Base-by-base conservation (phyloP, 176 grass and related monocot genomes). In the Paspalum notatum region DNA sequence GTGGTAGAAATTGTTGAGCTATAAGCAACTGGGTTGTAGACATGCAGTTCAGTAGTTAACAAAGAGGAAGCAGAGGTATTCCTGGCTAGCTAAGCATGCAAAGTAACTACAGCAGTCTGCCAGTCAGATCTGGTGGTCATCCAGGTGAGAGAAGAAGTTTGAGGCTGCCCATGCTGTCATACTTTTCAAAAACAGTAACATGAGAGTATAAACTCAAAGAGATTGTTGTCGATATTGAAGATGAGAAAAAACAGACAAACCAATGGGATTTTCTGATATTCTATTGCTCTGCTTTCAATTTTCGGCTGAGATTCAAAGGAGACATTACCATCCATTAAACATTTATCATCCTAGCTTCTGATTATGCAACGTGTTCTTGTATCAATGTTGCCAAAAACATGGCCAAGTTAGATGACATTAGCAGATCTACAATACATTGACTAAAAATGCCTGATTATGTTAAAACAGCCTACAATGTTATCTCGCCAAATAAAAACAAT, bases 41-140 rank as follows among this genome's bases (percentile, higher is more conserved):
- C 32, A 32, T 32, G 32, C 32, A 32, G 32, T 32, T 32, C 1
- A 32, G 32, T 32, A 66, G 60, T 25, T 77, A 32, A 40, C 45
- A 78, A 50, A 60, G 20, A 43, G 45, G 46, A 77, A 71, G 38
- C 38, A 6, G 66, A 78, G 9, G 44, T n/a, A 32, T 4, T 43
- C 46, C 39, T 76, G 51, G 20, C 22, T 75, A 18, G 50, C 47
- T 48, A 49, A 20, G n/a, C 46, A 43, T 70, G 42, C 32, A 27
- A 66, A 67, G 72, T 76, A 40, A 43, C 40, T 76, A 38, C 61
- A 84, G 40, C 1, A 2, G 8, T 76, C 7, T 83, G 67, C 13
- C 32, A 1, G 32, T 32, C 32, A 32, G 32, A 32, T 40, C 53
- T 61, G 82, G n/a, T 59, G n/a, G 14, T 76, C 18, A 67, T 55